Percentiles rank a stretch among this genome's conserved stretches.
phyloP scores from a whole-genome alignment of 2,329 filamentous ascomycete genomes.

The Alternaria incomplexa region DNA sequence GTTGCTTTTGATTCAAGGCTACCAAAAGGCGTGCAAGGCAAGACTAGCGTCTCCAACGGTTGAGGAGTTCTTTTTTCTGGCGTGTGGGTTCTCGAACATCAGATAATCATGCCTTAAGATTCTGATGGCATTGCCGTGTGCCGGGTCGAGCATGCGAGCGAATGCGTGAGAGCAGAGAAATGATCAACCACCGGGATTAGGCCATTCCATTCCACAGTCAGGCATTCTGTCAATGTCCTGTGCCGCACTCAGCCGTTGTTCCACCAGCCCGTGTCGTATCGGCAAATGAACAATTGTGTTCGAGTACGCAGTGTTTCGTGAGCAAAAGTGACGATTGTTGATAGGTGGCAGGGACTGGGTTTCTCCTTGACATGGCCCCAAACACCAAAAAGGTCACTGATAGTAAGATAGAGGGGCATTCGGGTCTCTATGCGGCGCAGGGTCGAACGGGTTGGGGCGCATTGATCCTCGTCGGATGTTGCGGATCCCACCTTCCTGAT shows the following conservation, averaged over 20 bases:
- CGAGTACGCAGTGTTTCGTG: neutral
- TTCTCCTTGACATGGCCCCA: neutral
- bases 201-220: neutral
- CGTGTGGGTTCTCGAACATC: neutral
- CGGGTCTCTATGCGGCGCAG: neutral
- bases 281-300: neutral
- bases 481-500: slow-evolving; percentile 4
- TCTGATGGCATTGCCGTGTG: neutral
- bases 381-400: neutral
- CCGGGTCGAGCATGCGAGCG: neutral
- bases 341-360: neutral
- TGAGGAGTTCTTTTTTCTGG: neutral
- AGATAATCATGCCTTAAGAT: neutral
- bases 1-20: neutral
- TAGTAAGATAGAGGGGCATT: neutral
- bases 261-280: neutral
- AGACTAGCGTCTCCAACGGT: neutral
- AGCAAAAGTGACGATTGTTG: neutral
- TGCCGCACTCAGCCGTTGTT: neutral
- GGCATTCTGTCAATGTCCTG: neutral
- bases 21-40: neutral
- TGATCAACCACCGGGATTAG: neutral
- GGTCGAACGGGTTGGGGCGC: neutral
- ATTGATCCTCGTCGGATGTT: neutral
- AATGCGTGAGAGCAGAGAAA: neutral